Evolutionary conservation across 495 filamentous ascomycete genomes (phyloP).

Genomic region (Cryomyces minteri): DNA sequence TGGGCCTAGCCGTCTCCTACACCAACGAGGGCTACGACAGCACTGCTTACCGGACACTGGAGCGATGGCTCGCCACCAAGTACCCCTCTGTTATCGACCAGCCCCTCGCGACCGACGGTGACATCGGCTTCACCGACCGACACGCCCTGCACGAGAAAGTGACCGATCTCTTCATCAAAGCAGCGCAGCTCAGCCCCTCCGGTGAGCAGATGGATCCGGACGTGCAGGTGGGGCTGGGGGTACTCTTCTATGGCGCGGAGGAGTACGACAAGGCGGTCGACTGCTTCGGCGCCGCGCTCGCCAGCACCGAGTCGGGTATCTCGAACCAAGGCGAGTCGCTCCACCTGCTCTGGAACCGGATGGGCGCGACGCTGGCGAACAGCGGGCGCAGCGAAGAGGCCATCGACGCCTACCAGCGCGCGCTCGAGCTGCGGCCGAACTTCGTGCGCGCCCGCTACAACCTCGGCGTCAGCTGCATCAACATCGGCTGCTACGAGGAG

Average conservation of each 20-base stretch:
- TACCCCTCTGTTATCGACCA: slow-evolving; percentile 62
- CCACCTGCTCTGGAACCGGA: slow-evolving; percentile 93
- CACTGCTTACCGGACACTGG: slow-evolving; percentile 87
- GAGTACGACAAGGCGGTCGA: slow-evolving; percentile 98
- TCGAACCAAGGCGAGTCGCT: slow-evolving; percentile 59
- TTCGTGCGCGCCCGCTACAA: slow-evolving; percentile 96
- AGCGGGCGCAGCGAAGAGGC: slow-evolving; percentile 83
- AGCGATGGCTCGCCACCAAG: slow-evolving; percentile 87
- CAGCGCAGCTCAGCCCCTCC: slow-evolving; percentile 75
- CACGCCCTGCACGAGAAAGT: slow-evolving; percentile 78
- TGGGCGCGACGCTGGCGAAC: slow-evolving; percentile 93
- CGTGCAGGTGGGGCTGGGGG: slow-evolving; percentile 91
- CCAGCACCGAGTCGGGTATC: slow-evolving; percentile 57
- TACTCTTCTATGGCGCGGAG: slow-evolving; percentile 94
- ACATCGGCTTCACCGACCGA: slow-evolving; percentile 84
- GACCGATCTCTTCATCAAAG: slow-evolving; percentile 74
- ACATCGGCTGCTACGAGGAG: slow-evolving; percentile 86
- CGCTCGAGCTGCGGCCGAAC: slow-evolving; percentile 73
- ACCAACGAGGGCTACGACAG: slow-evolving; percentile 98
- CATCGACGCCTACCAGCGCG: slow-evolving; percentile 88
- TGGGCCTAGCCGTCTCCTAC: slow-evolving; percentile 94
- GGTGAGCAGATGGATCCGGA: slow-evolving; percentile 91
- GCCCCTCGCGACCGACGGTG: slow-evolving; percentile 42
- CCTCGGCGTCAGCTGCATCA: slow-evolving; percentile 89
- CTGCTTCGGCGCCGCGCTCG: slow-evolving; percentile 84